These are phyloP conservation scores for Striga asiatica DNA, from an alignment of 257 asterid genomes.

Conservation along the genomic window DNA sequence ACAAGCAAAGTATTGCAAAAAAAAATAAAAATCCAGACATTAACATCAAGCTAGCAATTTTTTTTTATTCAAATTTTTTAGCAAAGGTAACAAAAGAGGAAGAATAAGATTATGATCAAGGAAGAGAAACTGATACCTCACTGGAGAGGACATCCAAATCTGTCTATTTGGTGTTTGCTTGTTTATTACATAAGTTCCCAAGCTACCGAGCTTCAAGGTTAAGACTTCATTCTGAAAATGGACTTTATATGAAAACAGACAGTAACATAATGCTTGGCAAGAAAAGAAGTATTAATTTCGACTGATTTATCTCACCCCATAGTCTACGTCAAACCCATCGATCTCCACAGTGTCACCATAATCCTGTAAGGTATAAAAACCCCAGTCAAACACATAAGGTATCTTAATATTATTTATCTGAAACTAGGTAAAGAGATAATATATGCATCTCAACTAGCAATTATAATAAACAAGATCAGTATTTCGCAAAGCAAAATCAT, in stretches of 20 bases:
- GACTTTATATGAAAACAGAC: slow-evolving; percentile 6
- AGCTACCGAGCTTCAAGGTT: slow-evolving; percentile 73
- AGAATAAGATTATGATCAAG: too few relatives aligned
- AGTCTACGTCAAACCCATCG: slow-evolving; percentile 76
- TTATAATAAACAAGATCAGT: neutral
- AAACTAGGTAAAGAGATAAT: neutral
- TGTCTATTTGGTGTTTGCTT: slow-evolving; percentile 91
- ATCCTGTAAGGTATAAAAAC: slow-evolving; percentile 36
- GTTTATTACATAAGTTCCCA: slow-evolving; percentile 91
- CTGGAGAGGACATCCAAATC: slow-evolving; percentile 97
- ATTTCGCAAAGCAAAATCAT: neutral
- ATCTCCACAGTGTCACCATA: slow-evolving; percentile 77
- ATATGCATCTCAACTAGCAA: too few relatives aligned
- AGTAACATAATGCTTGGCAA: neutral
- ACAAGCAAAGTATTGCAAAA: too few relatives aligned
- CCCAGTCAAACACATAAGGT: slow-evolving; percentile 1
- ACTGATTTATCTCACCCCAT: slow-evolving; percentile 52
- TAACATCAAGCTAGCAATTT: neutral
- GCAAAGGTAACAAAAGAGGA: too few relatives aligned
- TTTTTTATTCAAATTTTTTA: too few relatives aligned
- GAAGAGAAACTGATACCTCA: slow-evolving; percentile 46
- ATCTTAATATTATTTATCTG: neutral
- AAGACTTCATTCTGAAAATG: slow-evolving; percentile 73
- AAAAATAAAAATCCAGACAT: neutral
- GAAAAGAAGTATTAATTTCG: too few relatives aligned